Evolutionary conservation across 1,139 yeast species (phyloP).

Genomic region (Pichia sp.): DNA sequence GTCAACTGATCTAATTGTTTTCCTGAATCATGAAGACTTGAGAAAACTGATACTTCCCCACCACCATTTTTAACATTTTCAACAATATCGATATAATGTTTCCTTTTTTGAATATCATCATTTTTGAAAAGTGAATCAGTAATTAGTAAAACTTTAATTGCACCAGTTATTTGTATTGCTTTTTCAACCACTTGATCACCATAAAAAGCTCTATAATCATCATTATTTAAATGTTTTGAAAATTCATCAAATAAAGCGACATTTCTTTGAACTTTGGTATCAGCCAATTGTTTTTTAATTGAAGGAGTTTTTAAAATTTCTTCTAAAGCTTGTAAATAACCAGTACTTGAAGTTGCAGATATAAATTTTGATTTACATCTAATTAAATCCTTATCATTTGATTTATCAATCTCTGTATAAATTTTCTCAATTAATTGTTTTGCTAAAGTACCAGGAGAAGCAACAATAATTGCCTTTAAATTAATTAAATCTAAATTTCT

Average conservation of each 20-base stretch:
- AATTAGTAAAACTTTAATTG: conserved; percentile 66
- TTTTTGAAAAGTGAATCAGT: conserved; percentile 78
- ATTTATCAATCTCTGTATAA: conserved; percentile 47
- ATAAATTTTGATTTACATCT: conserved; percentile 63
- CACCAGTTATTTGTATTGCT: conserved; percentile 61
- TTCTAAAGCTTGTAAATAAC: conserved; percentile 85
- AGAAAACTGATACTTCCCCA: conserved; percentile 73
- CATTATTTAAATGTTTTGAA: conserved; percentile 67
- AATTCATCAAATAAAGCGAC: conserved; percentile 68
- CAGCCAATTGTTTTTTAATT: conserved; percentile 58
- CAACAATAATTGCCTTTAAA: conserved; percentile 72
- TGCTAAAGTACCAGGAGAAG: conserved; percentile 92
- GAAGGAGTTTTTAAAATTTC: conserved; percentile 74
- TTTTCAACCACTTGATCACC: conserved; percentile 75
- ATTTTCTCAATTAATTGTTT: conserved; percentile 56
- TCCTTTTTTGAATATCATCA: conserved; percentile 64
- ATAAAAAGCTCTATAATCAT: conserved; percentile 87
- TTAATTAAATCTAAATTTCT: conserved; percentile 63
- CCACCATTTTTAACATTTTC: conserved; percentile 68
- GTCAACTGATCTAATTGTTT: conserved; percentile 83
- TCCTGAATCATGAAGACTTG: conserved; percentile 86
- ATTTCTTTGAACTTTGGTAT: conserved; percentile 81
- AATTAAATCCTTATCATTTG: conserved; percentile 46
- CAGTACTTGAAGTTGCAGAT: conserved; percentile 82
- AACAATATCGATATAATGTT: conserved; percentile 58